Evolutionary conservation across 495 filamentous ascomycete genomes (phyloP).

Genomic region (Podospora pseudoanserina): DNA sequence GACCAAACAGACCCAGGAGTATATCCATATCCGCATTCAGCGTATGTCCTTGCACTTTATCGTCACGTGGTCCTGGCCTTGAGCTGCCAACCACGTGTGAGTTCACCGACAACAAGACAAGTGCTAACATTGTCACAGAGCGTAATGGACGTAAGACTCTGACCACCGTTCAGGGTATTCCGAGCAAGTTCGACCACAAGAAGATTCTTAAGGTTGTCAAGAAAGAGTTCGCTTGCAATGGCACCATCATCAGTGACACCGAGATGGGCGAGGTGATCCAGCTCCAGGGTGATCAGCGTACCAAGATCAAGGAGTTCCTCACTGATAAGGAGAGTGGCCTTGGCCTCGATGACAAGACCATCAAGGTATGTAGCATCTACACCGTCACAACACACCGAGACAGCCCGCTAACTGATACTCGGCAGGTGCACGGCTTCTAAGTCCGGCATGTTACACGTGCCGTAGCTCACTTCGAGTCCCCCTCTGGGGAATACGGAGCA

Average conservation of each 20-base stretch:
- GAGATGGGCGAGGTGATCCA: conserved; percentile 99
- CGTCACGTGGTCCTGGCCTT: not conserved
- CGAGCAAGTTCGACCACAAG: conserved; percentile 98
- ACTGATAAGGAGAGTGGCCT: conserved; percentile 90
- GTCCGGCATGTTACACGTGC: conserved; percentile 36
- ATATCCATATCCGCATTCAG: conserved; percentile 99
- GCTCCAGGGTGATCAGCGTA: conserved; percentile 97
- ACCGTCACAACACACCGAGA: not conserved
- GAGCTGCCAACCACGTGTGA: not conserved
- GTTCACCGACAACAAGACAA: not conserved
- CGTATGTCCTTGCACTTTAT: conserved; percentile 58
- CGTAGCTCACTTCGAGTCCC: conserved; percentile 15
- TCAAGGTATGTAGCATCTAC: conserved; percentile 63
- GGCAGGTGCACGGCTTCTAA: conserved; percentile 75
- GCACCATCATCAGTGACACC: conserved; percentile 93
- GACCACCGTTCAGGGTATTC: conserved; percentile 97
- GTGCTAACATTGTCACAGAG: conserved; percentile 52
- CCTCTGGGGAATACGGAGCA: conserved; percentile 1
- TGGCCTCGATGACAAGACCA: conserved; percentile 89
- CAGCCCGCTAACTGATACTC: not conserved
- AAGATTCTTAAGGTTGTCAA: conserved; percentile 99
- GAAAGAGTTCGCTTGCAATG: conserved; percentile 99
- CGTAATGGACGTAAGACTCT: conserved; percentile 99
- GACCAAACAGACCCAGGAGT: conserved; percentile 85
- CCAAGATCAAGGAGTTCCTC: conserved; percentile 97